Evolutionary conservation across 805 yeast species (phyloP), one percentile per base, ranked within the genome.

Genomic region (Yamadazyma ubonensis): DNA sequence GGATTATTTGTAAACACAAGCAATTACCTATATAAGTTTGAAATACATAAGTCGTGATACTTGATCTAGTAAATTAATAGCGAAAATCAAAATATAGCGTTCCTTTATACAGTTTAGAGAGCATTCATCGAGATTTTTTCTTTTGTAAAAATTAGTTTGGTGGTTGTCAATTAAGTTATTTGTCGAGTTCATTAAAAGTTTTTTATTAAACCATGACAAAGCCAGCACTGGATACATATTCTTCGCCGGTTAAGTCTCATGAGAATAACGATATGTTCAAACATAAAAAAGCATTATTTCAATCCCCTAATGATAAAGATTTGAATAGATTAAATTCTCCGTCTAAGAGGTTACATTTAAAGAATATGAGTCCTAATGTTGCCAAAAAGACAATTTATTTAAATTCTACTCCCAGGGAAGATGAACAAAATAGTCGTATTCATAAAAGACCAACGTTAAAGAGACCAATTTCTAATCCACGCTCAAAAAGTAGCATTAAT

Each of bases 361-460:
- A 59, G 37, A 57, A 48, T 39, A 59, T 65, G 65, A 61, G 67
- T 46, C 69, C 70, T 27, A 65, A 65, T 41, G 66, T 63, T 9
- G 29, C 58, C 10, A 49, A 55, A 17, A 54, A 51, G 39, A 54
- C 61, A 8, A 49, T 61, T 19, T 52, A 57, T 42, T 44, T 58
- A n/a, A 47, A 47, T 17, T 42, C 39, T 14, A 44, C 46, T 37
- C 38, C 37, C 19, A 43, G n/a, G 35, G 41, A 31, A 32, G 38
- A 35, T 15, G 39, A 37, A 11, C 34, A 27, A 29, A 25, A 28
- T 48, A 8, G 22, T n/a, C 29, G 29, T 3, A 12, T 30, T n/a
- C 39, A 39, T n/a, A 36, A 39, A 32, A 33, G 48, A 36, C 50
- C 50, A 5, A 33, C 36, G 6, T 43, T 51, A 23, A 52, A 51